Evolutionary conservation across 352 stramenopile genomes (phyloP), one percentile per base, ranked within the genome.

Genomic region (Phytophthora chlamydospora): DNA sequence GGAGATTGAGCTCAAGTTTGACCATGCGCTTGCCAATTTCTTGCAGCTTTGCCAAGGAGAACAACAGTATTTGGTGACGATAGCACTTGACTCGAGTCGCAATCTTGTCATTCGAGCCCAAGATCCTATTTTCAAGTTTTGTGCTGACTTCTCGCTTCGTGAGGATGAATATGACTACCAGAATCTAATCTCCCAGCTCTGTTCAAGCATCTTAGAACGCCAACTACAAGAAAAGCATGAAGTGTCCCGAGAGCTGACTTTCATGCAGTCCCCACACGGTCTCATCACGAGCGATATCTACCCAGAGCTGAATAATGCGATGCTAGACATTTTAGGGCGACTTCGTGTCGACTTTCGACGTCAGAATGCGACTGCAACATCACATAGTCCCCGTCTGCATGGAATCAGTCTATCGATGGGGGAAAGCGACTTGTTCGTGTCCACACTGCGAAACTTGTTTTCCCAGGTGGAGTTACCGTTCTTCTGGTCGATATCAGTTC

Each of bases 401-500:
- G n/a, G n/a, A 5, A 21, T 71, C 1, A 82, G 73, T 5, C 38
- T 93, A 17, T 79, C 64, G 8, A 54, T 93, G 1, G 75, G 90
- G 1, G 84, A 93, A 47, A 80, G 73, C 13, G 64, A 76, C 0
- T 17, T 44, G 2, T 91, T 91, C 36, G 40, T 91, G 1, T 27
- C 71, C 0, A 77, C 73, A 2, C 57, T 93, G 4, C 68, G 83
- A 21, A 70, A 52, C 13, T 61, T 83, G 31, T 55, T 93, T 2
- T 62, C 55, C 0, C 60, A 74, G 8, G 60, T 81, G 0, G 60
- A 70, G 4, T 21, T 87, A 12, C 84, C 82, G 21, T 90, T 91
- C 57, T 93, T 91, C 34, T 91, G 78, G 75, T 80, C 63, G 0
- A 66, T 93, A 2, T 83, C 80, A 7, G 50, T 64, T 14, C 73